These are phyloP conservation scores for Pelargonium citronellum DNA, from an alignment of 441 rosid species.

Conservation along the genomic window DNA sequence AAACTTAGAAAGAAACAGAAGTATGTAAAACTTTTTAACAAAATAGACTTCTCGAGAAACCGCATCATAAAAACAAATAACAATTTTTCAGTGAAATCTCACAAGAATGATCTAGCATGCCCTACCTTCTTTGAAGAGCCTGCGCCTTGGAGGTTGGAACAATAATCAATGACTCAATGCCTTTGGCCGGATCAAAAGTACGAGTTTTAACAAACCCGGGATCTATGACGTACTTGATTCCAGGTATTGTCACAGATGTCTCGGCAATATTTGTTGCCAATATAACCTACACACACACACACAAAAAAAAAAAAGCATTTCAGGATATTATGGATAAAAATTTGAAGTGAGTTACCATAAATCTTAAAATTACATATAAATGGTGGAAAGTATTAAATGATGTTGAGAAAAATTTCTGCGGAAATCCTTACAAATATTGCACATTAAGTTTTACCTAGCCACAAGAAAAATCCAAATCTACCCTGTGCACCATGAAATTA, in stretches of 20 bases:
- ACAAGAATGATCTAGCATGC: slow-evolving; percentile 3
- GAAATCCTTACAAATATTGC: background rate
- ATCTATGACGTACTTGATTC: slow-evolving; percentile 85
- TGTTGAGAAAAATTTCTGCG: too few species aligned
- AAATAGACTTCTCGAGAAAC: background rate
- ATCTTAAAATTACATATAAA: too few species aligned
- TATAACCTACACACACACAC: slow-evolving; percentile 63
- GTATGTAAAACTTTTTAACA: background rate
- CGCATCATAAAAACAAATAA: background rate
- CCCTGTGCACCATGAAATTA: slow-evolving; percentile 21
- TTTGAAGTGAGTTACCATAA: background rate
- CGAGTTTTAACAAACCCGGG: slow-evolving; percentile 94
- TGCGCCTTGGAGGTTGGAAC: slow-evolving; percentile 91
- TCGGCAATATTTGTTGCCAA: slow-evolving; percentile 94
- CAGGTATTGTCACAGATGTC: slow-evolving; percentile 95
- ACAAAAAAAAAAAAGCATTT: too few species aligned
- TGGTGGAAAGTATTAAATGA: too few species aligned
- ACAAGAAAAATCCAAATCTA: too few species aligned
- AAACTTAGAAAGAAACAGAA: background rate
- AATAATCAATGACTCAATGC: slow-evolving; percentile 74
- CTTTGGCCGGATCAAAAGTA: slow-evolving; percentile 71
- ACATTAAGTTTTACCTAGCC: too few species aligned
- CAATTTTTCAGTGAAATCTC: background rate
- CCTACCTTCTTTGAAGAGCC: slow-evolving; percentile 85
- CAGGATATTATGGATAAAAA: background rate